Evolutionary conservation across 2,329 filamentous ascomycete species (phyloP).

Genomic region (Fusarium humuli): DNA sequence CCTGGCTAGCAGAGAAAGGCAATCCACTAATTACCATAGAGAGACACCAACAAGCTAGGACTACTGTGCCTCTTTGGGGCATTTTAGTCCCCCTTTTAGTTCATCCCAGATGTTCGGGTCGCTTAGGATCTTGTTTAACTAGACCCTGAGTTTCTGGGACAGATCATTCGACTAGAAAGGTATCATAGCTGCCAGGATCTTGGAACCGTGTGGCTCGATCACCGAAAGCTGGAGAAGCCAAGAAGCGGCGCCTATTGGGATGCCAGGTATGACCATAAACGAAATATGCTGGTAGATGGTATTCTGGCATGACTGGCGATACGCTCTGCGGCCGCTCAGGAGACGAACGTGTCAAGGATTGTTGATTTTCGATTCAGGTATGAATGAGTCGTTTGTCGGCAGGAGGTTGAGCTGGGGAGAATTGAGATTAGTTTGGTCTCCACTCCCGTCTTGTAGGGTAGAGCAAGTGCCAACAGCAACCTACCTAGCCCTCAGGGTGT

Average conservation of each 20-base stretch:
- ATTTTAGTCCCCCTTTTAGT: conserved; percentile 52
- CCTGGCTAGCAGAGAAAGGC: conserved; percentile 36
- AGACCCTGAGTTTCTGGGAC: conserved; percentile 47
- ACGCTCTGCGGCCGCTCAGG: background rate
- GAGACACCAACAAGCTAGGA: conserved; percentile 44
- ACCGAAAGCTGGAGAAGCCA: conserved; percentile 25
- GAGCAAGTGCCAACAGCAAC: conserved; percentile 3
- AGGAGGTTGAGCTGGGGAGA: background rate
- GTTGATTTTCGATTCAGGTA: background rate
- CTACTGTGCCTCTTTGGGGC: conserved; percentile 51
- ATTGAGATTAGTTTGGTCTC: conserved; percentile 2
- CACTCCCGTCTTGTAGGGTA: conserved; percentile 4
- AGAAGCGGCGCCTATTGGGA: conserved; percentile 27
- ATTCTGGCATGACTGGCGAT: background rate
- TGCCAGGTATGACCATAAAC: background rate
- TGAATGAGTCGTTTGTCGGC: background rate
- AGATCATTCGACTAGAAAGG: conserved; percentile 44
- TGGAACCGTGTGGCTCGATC: conserved; percentile 31
- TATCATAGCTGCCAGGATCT: conserved; percentile 41
- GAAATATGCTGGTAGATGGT: background rate
- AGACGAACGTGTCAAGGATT: background rate
- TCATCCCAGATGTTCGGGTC: conserved; percentile 55
- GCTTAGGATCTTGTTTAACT: conserved; percentile 54
- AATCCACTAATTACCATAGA: conserved; percentile 38
- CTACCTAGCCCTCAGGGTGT: too few relatives aligned